Base-by-base conservation (phyloP, 2,329 filamentous ascomycete genomes). In the Fusarium aywerte region DNA sequence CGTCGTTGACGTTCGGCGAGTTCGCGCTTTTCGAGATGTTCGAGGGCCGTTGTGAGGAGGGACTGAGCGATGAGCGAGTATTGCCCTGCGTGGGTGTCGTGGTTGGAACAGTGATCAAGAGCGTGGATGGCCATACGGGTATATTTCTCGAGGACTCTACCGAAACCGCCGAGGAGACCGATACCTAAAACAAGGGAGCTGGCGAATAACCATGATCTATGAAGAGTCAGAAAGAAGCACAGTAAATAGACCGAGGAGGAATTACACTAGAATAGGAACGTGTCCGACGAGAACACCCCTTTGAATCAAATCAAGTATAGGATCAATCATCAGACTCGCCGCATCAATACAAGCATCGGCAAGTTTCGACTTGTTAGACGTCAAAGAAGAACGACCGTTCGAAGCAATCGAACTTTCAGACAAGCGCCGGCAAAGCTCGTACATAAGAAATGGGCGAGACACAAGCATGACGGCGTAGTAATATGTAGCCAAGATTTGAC, bases 381-480 rank as follows among this genome's bases (percentile, higher is more conserved):
- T 71, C 55, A 76, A 47, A 20, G 68, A 68, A 29, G 70, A 67
- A 25, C 66, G 58, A 1, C 58, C 67, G 25, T 56, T 40, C 0
- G 71, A 43, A 6, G 67, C 32, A 0, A 69, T 54, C 0, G 74
- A 62, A 5, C 67, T 74, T 11, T 82, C 81, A 0, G 79, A 78
- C 5, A 86, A 64, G 0, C 84, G 77, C 27, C 79, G 78, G 49
- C 80, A 82, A 4, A 86, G 75, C 70, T 86, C 84, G 47, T 84
- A 85, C 83, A 86, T 85, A 8, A 87, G 76, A 49, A 87, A 87
- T 0, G 84, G 84, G 1, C 84, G 76, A 0, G 84, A 84, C 0
- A 86, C 83, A 4, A 87, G 77, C 77, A 87, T 86, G n/a, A 86
- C 84, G 1, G 83, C 82, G 58, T 87, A 86, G 71, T 86, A 85